Evolutionary conservation across 805 yeast genomes (phyloP).

Genomic region (Millerozyma acaciae): DNA sequence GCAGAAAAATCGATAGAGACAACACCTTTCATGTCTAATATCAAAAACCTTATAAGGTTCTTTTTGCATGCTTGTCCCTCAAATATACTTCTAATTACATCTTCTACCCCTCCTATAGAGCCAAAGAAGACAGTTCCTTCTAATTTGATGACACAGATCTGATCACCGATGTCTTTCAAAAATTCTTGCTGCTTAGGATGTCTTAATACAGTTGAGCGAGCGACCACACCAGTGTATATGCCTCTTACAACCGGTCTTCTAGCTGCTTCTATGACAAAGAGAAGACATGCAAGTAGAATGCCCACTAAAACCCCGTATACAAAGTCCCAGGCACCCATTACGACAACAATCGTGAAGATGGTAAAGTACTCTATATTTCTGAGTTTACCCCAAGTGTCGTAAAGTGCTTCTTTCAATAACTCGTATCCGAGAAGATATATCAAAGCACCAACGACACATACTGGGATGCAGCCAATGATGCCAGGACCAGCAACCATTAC

Average conservation of each 20-base stretch:
- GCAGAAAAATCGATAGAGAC: conserved; percentile 87
- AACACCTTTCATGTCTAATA: conserved; percentile 82
- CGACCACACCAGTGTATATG: conserved; percentile 80
- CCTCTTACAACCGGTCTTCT: conserved; percentile 77
- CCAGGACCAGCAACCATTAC: conserved; percentile 88
- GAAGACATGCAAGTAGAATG: conserved; percentile 83
- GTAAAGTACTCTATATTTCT: conserved; percentile 78
- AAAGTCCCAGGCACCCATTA: conserved; percentile 95
- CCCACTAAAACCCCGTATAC: conserved; percentile 92
- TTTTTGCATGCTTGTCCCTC: conserved; percentile 48
- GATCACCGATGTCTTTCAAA: conserved; percentile 80
- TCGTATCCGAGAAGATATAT: conserved; percentile 91
- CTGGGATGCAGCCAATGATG: conserved; percentile 91
- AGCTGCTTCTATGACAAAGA: conserved; percentile 93
- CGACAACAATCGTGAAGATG: conserved; percentile 77
- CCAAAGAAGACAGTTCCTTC: conserved; percentile 93
- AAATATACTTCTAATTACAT: conserved; percentile 60
- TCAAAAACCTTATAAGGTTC: conserved; percentile 72
- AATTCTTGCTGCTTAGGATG: conserved; percentile 88
- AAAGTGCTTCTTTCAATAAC: conserved; percentile 76
- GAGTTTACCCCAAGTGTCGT: conserved; percentile 78
- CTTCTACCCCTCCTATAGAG: conserved; percentile 88
- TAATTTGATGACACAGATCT: conserved; percentile 80
- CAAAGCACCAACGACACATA: conserved; percentile 91
- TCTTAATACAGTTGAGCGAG: conserved; percentile 87